Evolutionary conservation across 1,139 yeast species (phyloP), one percentile per base, ranked within the genome.

Genomic region (Nakaseomyces uthaithaninus): DNA sequence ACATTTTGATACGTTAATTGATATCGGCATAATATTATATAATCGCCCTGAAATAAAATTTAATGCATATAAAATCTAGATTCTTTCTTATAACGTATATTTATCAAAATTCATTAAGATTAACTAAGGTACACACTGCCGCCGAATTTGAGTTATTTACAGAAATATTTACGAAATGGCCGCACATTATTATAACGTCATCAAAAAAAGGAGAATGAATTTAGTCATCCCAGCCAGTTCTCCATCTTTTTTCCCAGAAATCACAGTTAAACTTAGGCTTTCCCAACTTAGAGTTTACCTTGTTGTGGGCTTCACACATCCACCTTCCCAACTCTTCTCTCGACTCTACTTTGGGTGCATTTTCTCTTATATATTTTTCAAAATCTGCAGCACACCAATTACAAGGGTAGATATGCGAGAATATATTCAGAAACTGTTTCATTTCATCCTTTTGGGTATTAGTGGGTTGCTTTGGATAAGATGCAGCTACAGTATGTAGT

Each of bases 221-320:
- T n/a, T n/a, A n/a, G 36, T 68, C 72, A 33, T 76, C 76, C 82
- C 82, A 77, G 0, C 85, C 87, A 51, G 77, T 86, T 53, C 74
- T 77, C 98, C 98, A 91, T 57, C 98, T 76, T 54, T 83, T 77
- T 55, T 79, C 80, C 98, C 98, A 93, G 50, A 84, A 71, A 45
- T 77, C 68, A 56, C 97, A 91, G 58, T 91, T 87, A 57, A 91
- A 91, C 45, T 67, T 67, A 4, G 86, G 87, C 63, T 91, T 91
- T 1, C 94, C 94, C 22, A 89, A 61, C 60, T 87, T 89, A 14
- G 59, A 67, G 60, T 93, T 91, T 19, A 93, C 97, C 31, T 75
- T 84, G 57, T 91, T 91, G 63, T 91, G 98, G 3, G 97, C 97
- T 47, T 79, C 82, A 64, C 98, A 93, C 43, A 91, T 66, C 99